phyloP scores from a whole-genome alignment of 108 stramenopile species.

The Skeletonema potamos region DNA sequence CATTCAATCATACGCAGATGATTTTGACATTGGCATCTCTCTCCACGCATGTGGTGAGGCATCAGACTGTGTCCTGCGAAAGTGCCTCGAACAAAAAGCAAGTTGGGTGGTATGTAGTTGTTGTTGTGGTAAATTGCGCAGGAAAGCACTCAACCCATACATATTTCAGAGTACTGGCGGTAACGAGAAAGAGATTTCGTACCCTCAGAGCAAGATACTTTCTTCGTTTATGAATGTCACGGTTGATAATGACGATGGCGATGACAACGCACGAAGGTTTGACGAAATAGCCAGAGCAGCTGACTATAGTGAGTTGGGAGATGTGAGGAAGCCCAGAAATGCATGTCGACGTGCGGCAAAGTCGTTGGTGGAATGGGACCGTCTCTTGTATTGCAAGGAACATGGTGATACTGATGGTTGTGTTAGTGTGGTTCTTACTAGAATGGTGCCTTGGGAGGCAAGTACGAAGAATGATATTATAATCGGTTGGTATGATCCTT shows the following conservation, averaged over 20 bases:
- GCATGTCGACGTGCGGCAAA: constrained; percentile 75
- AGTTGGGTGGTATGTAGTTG: constrained; percentile 65
- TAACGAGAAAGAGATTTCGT: constrained; percentile 54
- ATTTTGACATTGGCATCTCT: constrained; percentile 66
- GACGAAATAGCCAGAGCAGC: constrained; percentile 74
- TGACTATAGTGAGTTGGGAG: constrained; percentile 63
- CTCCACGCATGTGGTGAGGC: constrained; percentile 82
- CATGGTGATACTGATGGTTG: constrained; percentile 14
- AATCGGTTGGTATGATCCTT: constrained; percentile 49
- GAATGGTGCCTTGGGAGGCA: constrained; percentile 74
- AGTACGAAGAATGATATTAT: constrained; percentile 80
- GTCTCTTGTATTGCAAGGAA: constrained; percentile 53
- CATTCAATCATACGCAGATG: constrained; percentile 45
- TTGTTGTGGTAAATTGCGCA: constrained; percentile 70
- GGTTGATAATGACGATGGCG: not conserved
- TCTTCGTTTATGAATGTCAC: constrained; percentile 7
- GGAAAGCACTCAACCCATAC: constrained; percentile 55
- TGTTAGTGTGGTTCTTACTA: constrained; percentile 40
- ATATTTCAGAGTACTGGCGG: constrained; percentile 65
- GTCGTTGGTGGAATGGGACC: constrained; percentile 74
- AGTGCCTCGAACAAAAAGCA: constrained; percentile 37
- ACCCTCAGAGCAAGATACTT: constrained; percentile 66
- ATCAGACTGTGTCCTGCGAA: constrained; percentile 66
- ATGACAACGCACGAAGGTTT: constrained; percentile 43
- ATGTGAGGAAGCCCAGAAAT: constrained; percentile 49